Base-by-base conservation (phyloP, 805 yeast species). In the Metschnikowia similis region DNA sequence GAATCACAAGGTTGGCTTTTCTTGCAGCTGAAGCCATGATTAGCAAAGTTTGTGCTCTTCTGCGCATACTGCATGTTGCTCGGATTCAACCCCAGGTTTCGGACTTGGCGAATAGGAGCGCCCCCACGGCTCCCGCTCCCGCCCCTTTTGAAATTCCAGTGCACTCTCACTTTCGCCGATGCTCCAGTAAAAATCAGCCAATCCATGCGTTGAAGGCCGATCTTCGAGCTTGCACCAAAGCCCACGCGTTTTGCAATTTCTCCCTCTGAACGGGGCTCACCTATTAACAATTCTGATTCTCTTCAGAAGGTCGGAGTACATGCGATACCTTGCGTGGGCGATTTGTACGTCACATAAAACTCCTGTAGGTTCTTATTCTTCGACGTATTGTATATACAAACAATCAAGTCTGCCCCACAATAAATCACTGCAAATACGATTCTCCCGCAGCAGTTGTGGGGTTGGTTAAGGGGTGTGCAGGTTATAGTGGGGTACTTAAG, bases 41-140 rank as follows among this genome's bases (percentile, higher is more conserved):
- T 13, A 32, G 26, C 26, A 31, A 1, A 7, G 37, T 16, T 21
- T 11, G 31, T 14, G 16, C 11, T 7, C 39, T 17, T 31, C 44
- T 9, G 41, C 31, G 35, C n/a, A 28, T 32, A 48, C 57, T 56
- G 57, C 53, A 56, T 38, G 35, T 13, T 7, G 34, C n/a, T 34
- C 43, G 54, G 46, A 8, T 34, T 35, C 46, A 43, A 57, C 61
- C 61, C 61, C 61, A 57, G 61, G 56, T 57, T 57, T 57, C 61
- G 61, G 61, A 57, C 48, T 57, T 54, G 61, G 55, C 59, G 54
- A 52, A 57, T 57, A 43, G 50, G 56, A 57, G 51, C 45, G 54
- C 46, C 56, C 37, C 51, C 47, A 29, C 48, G 38, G 32, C 48
- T 21, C 28, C 50, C 41, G 35, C 48, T 44, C 49, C 50, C 41